Conservation (phyloP, 768 basidiomycete genomes). For the Pleurotus pulmonarius region DNA sequence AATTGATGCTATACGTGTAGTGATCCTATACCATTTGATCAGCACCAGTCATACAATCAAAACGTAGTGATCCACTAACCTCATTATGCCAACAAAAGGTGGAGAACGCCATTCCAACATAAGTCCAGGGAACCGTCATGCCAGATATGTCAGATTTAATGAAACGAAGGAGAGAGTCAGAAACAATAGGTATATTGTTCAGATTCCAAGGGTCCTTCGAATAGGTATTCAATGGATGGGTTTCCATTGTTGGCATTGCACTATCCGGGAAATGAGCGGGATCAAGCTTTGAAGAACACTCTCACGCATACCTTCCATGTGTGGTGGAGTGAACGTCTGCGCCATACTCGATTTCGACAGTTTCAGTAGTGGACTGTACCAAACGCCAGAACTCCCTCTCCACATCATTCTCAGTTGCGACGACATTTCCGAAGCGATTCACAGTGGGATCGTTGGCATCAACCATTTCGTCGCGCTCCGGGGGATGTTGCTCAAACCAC, state of each 20-base stretch:
- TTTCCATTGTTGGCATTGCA: constrained; percentile 94
- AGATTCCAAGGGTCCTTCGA: constrained; percentile 95
- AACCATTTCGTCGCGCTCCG: constrained; percentile 28
- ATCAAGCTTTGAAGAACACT: neutral
- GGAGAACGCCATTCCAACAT: constrained; percentile 98
- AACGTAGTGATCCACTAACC: constrained; percentile 35
- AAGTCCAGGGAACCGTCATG: constrained; percentile 99
- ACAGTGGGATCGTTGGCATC: constrained; percentile 45
- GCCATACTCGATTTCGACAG: constrained; percentile 98
- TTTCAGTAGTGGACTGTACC: constrained; percentile 84
- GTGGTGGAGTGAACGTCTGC: constrained; percentile 98
- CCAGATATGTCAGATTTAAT: constrained; percentile 99
- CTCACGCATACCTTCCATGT: constrained; percentile 77
- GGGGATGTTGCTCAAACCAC: constrained; percentile 85
- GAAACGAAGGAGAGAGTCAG: constrained; percentile 90
- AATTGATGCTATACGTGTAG: constrained; percentile 95
- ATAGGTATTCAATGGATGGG: constrained; percentile 83
- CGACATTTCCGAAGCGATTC: constrained; percentile 52
- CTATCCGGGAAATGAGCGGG: constrained; percentile 34
- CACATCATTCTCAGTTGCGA: constrained; percentile 86
- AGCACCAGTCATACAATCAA: constrained; percentile 1
- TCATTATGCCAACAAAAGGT: constrained; percentile 99
- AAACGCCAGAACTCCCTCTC: constrained; percentile 97
- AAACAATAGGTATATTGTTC: constrained; percentile 93
- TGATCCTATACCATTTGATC: constrained; percentile 64